phyloP scores from a whole-genome alignment of 257 asterid genomes.

The Plantago ovata region DNA sequence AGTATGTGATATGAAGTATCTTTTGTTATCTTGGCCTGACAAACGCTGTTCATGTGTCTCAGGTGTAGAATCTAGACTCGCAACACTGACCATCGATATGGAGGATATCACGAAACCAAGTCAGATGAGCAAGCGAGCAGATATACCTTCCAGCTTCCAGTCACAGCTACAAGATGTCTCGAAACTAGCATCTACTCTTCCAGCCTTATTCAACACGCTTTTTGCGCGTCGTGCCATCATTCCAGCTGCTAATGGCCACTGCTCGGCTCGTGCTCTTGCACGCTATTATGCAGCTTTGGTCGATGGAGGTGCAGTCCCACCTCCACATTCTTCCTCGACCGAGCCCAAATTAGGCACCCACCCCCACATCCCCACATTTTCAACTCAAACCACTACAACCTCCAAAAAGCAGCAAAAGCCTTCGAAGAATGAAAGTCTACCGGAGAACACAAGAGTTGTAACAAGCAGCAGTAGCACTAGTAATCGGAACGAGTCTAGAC shows the following conservation, averaged over 20 bases:
- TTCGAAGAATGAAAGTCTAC: constrained; percentile 19
- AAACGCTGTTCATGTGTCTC: constrained; percentile 19
- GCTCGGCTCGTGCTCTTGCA: constrained; percentile 98
- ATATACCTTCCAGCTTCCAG: constrained; percentile 72
- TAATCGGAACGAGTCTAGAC: constrained; percentile 24
- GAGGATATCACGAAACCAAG: constrained; percentile 63
- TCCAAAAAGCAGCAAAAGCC: constrained; percentile 39
- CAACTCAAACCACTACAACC: constrained; percentile 18
- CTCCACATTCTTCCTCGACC: constrained; percentile 56
- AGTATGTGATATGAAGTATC: no score
- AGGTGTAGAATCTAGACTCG: constrained; percentile 98
- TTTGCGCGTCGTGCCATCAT: constrained; percentile 77
- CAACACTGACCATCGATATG: constrained; percentile 76
- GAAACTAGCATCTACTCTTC: constrained; percentile 56
- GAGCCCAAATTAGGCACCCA: constrained; percentile 76
- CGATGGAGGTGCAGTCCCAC: constrained; percentile 63
- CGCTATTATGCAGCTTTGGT: constrained; percentile 94
- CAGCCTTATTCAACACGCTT: constrained; percentile 74
- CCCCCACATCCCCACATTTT: constrained; percentile 64
- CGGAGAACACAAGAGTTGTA: constrained; percentile 43
- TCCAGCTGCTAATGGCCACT: constrained; percentile 90
- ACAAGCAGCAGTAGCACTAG: constrained; percentile 23
- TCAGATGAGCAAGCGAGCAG: constrained; percentile 40
- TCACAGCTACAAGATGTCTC: constrained; percentile 57
- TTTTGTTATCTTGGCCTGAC: not conserved